Base-by-base conservation (phyloP, 2,329 filamentous ascomycete genomes). In the Macroventuria anomochaeta region DNA sequence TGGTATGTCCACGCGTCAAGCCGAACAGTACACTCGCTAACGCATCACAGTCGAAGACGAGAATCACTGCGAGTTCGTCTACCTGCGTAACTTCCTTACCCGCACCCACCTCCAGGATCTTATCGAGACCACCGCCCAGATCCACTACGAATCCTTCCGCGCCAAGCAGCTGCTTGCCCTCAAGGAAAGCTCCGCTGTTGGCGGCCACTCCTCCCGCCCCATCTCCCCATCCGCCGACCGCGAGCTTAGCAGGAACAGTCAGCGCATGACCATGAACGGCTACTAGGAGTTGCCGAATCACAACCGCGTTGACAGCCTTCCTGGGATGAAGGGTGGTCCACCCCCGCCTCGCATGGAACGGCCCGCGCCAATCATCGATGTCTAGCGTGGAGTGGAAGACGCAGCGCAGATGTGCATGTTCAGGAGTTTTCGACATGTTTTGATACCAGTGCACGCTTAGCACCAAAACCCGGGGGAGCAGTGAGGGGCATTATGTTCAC, bases 61-160 rank as follows among this genome's bases (percentile, higher is more conserved):
- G 84, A 96, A 88, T 80, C 95, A 99, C 84, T 99, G 95, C 86
- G 95, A 99, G 85, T 99, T 99, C 73, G 89, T 97, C 74, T 97
- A 96, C 78, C 87, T 99, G 59, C 89, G 95, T 76, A 93, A 99
- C 84, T 99, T 99, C 86, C 86, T 99, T 62, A 96, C 96, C 69
- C 91, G 95, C 75, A 97, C 95, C 61, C 95, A 99, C 79, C 86
- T 99, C 53, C 95, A 99, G 83, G 95, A 99, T 73, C 86, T 99
- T 65, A 97, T 99, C 78, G 95, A 99, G 82, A 99, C 95, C 26
- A 99, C 95, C 40, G 97, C 93, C 67, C 95, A 99, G 83, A 99
- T 97, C 79, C 95, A 99, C 85, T 99, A 99, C 84, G 95, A 99
- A 84, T 96, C 92, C 55, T 99, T 99, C 93, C 93, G 95, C 79